Evolutionary conservation across 1,284 basidiomycete genomes (phyloP).

Genomic region (Marasmius oreades): DNA sequence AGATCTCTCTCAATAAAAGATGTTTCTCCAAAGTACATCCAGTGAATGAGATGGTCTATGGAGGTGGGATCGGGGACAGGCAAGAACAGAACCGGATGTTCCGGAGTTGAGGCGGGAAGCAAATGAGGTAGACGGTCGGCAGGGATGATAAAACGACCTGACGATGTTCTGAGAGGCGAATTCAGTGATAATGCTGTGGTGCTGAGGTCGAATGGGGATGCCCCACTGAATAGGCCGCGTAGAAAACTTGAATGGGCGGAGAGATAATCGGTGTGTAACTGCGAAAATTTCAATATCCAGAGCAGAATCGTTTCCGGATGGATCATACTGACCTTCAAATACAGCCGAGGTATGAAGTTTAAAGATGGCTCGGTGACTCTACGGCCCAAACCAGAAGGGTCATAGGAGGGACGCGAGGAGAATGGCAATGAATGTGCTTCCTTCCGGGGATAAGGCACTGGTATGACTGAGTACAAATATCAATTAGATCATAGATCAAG

Average conservation of each 20-base stretch:
- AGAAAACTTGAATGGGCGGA: conserved; percentile 71
- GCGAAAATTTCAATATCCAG: conserved; percentile 13
- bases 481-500: background rate
- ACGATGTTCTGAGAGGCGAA: conserved; percentile 22
- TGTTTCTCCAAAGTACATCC: conserved; percentile 74
- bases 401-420: conserved; percentile 24
- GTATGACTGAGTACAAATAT: conserved; percentile 38
- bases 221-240: conserved; percentile 62
- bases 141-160: conserved; percentile 35
- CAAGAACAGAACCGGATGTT: conserved; percentile 65
- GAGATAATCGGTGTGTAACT: conserved; percentile 74
- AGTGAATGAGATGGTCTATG: conserved; percentile 68
- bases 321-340: conserved; percentile 50
- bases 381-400: conserved; percentile 36
- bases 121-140: conserved; percentile 58
- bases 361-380: conserved; percentile 52
- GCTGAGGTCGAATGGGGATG: conserved; percentile 57
- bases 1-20: conserved; percentile 58
- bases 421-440: conserved; percentile 27
- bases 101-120: conserved; percentile 51
- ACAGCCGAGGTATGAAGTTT: conserved; percentile 49
- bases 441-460: conserved; percentile 37
- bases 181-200: conserved; percentile 26
- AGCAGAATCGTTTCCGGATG: background rate
- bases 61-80: conserved; percentile 76